phyloP scores from a whole-genome alignment of 169 alveolate genomes.

The Theileria orientalis region DNA sequence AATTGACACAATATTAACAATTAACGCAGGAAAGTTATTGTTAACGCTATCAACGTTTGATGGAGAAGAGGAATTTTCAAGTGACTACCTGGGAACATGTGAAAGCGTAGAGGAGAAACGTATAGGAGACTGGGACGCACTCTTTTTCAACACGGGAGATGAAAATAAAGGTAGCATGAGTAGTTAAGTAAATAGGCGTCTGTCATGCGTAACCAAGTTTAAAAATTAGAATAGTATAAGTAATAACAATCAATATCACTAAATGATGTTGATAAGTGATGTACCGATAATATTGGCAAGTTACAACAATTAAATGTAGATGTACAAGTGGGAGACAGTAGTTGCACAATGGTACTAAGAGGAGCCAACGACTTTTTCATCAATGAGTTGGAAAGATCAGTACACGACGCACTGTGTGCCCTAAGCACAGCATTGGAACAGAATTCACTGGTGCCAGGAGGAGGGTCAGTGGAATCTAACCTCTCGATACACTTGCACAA shows the following conservation, averaged over 20 bases:
- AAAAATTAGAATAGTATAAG: conserved; percentile 53
- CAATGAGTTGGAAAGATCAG: conserved; percentile 95
- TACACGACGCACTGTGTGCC: conserved; percentile 97
- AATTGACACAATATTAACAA: conserved; percentile 16
- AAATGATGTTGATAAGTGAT: neutral
- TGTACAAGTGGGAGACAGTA: neutral
- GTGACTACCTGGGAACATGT: conserved; percentile 88
- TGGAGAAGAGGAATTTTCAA: conserved; percentile 94
- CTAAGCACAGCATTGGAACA: conserved; percentile 90
- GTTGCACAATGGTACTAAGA: conserved; percentile 84
- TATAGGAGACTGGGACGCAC: conserved; percentile 96
- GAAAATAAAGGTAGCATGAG: neutral
- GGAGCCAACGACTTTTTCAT: conserved; percentile 98
- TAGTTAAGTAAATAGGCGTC: conserved; percentile 10
- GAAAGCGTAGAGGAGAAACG: conserved; percentile 92
- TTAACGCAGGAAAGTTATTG: conserved; percentile 69
- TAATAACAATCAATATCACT: conserved; percentile 27
- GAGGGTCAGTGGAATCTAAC: conserved; percentile 99
- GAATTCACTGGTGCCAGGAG: conserved; percentile 91
- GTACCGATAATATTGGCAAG: too few species aligned
- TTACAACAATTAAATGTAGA: conserved; percentile 2
- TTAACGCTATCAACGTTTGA: conserved; percentile 92
- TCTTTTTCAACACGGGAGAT: conserved; percentile 91
- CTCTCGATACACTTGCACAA: conserved; percentile 94
- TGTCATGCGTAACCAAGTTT: too few species aligned